A percentile compares a stretch with the other conserved stretches of the same genome.
phyloP scores from a whole-genome alignment of 257 asterid species.

The Solanum virginianum region DNA sequence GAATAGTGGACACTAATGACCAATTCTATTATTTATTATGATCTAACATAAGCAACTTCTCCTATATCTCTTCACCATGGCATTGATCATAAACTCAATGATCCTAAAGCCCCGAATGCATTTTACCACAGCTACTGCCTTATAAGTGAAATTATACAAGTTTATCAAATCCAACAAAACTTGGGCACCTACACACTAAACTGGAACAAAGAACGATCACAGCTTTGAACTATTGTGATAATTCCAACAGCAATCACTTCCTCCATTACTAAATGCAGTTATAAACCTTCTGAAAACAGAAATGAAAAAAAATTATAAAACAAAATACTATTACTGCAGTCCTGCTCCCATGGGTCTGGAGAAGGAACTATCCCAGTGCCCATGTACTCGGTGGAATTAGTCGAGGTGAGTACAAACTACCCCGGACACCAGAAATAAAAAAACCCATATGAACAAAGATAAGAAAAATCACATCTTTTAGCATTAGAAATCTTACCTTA shows the following conservation, averaged over 20 bases:
- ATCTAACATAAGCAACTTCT: not conserved
- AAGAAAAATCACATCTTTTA: not conserved
- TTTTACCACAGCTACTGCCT: not conserved
- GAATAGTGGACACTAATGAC: not conserved
- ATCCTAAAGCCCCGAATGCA: not conserved
- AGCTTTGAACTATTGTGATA: not conserved
- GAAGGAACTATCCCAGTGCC: too few relatives aligned
- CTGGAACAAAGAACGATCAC: not conserved
- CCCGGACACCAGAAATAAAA: not conserved
- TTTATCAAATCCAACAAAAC: not conserved
- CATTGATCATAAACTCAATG: not conserved
- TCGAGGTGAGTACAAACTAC: not conserved
- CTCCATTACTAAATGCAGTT: not conserved
- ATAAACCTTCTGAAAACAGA: not conserved
- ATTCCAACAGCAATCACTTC: not conserved
- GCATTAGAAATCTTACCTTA: conserved; percentile 31
- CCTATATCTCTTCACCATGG: not conserved
- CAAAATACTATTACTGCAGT: too few relatives aligned
- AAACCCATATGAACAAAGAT: not conserved
- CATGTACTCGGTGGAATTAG: not conserved
- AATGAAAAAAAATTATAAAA: not conserved
- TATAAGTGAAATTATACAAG: not conserved
- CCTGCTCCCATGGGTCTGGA: too few relatives aligned
- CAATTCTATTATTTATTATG: not conserved
- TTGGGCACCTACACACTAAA: not conserved